Evolutionary conservation across 2,329 filamentous ascomycete genomes (phyloP), one percentile per base, ranked within the genome.

Genomic region (Aureobasidium lini): DNA sequence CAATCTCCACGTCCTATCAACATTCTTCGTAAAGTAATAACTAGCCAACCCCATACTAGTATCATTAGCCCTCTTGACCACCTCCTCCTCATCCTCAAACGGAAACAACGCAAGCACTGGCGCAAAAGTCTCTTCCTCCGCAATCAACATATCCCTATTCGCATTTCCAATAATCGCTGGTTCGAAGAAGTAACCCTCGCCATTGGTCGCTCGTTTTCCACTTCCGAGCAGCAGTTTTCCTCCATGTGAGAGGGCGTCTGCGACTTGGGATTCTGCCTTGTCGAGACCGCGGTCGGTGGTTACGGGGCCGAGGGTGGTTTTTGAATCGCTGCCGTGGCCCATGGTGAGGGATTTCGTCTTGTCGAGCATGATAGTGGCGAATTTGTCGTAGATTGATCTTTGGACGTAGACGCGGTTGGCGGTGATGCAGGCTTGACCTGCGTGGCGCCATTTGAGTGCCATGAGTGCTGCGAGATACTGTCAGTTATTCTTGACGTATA

Each of bases 11-110:
- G 83, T 77, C 0, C 84, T 81, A 67, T 87, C 83, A 5, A 87
- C 73, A 65, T 86, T 83, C 73, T 85, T 86, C 0, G 85, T 88
- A 71, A 87, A 87, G 62, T 82, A 82, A 66, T 88, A 88, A 40
- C 81, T 84, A 7, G 85, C 85, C 62, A 87, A 70, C 4, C 85
- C 85, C 80, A 87, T 84, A 60, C 75, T 77, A 43, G 83, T 85
- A 50, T 82, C 78, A 63, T 87, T 87, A 1, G 84, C 84, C 39
- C 73, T 69, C 59, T 76, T 71, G 3, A 87, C 80, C 5, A 75
- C 85, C 66, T 88, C 82, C 1, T 86, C 83, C 64, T 88, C 86
- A 0, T 79, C 84, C 28, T 86, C 81, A 63, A 89, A 88, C 59
- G 78, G 77, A 66, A 85, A 85, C 53, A 89, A 70, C 0, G 84